Base-by-base conservation (phyloP, 23 red algal genomes). In the Pyropia haitanensis region DNA sequence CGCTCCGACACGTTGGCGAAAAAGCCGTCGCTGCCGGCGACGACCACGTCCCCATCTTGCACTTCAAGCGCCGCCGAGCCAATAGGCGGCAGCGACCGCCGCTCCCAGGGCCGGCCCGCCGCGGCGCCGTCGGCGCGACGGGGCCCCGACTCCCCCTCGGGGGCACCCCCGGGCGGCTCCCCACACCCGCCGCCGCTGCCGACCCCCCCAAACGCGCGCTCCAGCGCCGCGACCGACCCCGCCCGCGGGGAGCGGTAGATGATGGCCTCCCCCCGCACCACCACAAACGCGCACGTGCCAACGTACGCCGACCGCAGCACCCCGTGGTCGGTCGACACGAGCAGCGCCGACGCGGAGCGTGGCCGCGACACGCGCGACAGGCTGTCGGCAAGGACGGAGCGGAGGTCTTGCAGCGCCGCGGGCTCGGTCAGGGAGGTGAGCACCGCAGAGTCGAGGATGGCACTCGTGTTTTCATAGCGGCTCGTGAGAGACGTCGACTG, bases 1-100 rank as follows among this genome's bases (percentile, higher is more conserved):
- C 58, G 31, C 31, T 89, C 85, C 24, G 65, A 79, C 17, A 89
- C 67, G 27, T 80, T 89, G 29, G 74, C 51, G 30, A 89, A 89
- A 21, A 89, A 79, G 22, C 85, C 85, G 73, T 89, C 85, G 28
- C 64, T 80, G 6, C 62, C 85, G 49, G 76, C 74, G 15, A 89
- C 65, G n/a, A 89, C 25, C 4, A 79, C 34, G 53, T 89, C 85
- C 24, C 67, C 60, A 18, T 78, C 85, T 24, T 73, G 39, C 29
- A 89, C 48, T 2, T 69, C 50, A 5, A 89, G 23, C 56, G 10
- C 23, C 23, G 23, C 56, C 56, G 23, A 55, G 65, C 23, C 27
- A 46, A 46, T 17, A 49, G 33, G 31, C 65, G 46, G 17, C 46
- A 46, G 57, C 51, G 51, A 16, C 24, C 24, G 24, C 23, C 57